Base-by-base conservation (phyloP, 768 basidiomycete genomes). In the Ramaria sp. region DNA sequence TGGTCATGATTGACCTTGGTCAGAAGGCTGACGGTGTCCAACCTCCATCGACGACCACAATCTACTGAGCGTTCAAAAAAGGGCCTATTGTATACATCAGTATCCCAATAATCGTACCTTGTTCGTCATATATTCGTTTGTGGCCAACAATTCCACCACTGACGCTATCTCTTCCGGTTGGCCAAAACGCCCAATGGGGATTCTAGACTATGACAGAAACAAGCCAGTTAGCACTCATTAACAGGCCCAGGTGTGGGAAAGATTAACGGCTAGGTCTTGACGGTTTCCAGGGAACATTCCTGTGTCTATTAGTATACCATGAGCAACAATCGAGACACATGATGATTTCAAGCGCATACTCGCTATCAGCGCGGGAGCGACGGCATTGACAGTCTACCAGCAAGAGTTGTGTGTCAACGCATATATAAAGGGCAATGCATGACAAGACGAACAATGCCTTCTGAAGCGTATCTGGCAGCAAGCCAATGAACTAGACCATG, bases 401-500 rank as follows among this genome's bases (percentile, higher is more conserved):
- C 7, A 7, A 19, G 7, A 42, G 15, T 42, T 19, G 15, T 17
- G 15, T 42, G 15, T 15, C 19, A 6, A 6, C 41, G 34, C 38
- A 7, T 6, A 20, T 20, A 52, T 42, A n/a, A 2, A 58, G 42
- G 43, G 30, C 2, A 19, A 42, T 4, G 54, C n/a, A n/a, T n/a
- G 38, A n/a, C n/a, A n/a, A n/a, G 2, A 64, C 74, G 43, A 61
- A 79, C 79, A 49, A 81, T 71, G 12, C 78, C 78, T 12, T 75
- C 73, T 59, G 75, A 75, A 13, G 74, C 73, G 59, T 80, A 76
- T 38, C 77, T 68, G 49, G 65, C 66, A 7, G 78, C 74, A n/a
- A 79, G 65, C 79, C 79, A 80, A 59, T 79, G 79, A 38, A 79
- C 65, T 5, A 80, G 68, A 0, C 79, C 79, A 59, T 80, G 78